Evolutionary conservation across 306 rosid genomes (phyloP).

Genomic region (Trifolium pratense): DNA sequence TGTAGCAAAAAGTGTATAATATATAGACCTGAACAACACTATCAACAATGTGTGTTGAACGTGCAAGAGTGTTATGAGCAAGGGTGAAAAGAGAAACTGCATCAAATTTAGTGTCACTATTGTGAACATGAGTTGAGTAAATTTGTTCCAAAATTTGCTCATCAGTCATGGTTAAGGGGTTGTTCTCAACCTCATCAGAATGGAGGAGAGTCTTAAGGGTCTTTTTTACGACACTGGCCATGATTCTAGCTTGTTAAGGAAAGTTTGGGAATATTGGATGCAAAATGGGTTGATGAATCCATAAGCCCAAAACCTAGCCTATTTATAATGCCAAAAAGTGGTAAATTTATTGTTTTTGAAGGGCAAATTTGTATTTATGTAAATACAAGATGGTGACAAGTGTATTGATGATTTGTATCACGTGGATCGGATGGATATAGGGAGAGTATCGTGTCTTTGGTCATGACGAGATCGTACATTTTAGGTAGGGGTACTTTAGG

Average conservation of each 20-base stretch:
- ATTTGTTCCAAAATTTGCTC: slow-evolving; percentile 55
- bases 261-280: not conserved
- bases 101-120: slow-evolving; percentile 49
- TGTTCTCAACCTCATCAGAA: slow-evolving; percentile 31
- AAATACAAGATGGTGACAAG: not conserved
- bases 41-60: slow-evolving; percentile 59
- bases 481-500: not conserved
- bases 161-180: slow-evolving; percentile 55
- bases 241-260: too few species aligned
- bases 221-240: not conserved
- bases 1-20: not conserved
- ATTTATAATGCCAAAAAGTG: not conserved
- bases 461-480: not conserved
- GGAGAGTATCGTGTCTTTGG: not conserved
- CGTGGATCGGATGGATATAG: not conserved
- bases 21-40: slow-evolving; percentile 54
- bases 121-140: slow-evolving; percentile 55
- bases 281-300: not conserved
- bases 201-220: slow-evolving; percentile 32
- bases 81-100: slow-evolving; percentile 57
- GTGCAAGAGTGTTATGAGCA: slow-evolving; percentile 53
- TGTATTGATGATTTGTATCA: not conserved
- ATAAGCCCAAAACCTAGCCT: not conserved
- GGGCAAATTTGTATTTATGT: not conserved
- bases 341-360: not conserved